Evolutionary conservation across 768 basidiomycete species (phyloP), one percentile per base, ranked within the genome.

Genomic region (Xerocomellus chrysenteron): DNA sequence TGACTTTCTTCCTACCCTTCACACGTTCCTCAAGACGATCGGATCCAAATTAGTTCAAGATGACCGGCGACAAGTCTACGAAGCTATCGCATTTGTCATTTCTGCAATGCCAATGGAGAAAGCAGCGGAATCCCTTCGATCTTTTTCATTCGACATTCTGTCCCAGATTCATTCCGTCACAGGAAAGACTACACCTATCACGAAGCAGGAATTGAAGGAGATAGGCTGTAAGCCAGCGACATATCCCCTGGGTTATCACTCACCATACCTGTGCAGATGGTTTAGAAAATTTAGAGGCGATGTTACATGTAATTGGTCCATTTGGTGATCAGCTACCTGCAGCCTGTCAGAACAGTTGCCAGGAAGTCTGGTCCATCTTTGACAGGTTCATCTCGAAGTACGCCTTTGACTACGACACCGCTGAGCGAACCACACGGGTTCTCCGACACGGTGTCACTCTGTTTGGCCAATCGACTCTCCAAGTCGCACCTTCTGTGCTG

Each of bases 71-170:
- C 90, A 95, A 71, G 88, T 99, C 17, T 94, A 95, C 65, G 94
- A 97, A 68, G 97, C 95, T 14, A 94, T 98, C 62, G 94, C 92
- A 5, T 86, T 91, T 73, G 92, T 99, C 52, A 95, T 99, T 54
- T 90, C 89, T 47, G 90, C 87, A 1, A 98, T 98, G 94, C 85
- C 90, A 2, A 89, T 95, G 80, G 84, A 86, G 51, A 84, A 86
- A 57, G 93, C 93, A 12, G 92, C 94, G 0, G 83, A 86, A 62
- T 93, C 92, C 2, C 82, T 99, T 43, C 85, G 86, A 58, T 86
- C 87, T 14, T 99, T 99, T 70, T 84, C 90, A 32, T 75, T 89
- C 60, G 95, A 95, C 62, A 86, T 97, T 54, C 77, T 99, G 24
- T 78, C 85, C 17, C 80, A 85, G 56, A 81, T 97, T 9, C 92